phyloP scores from a whole-genome alignment of 495 filamentous ascomycete genomes.

The Daldinia bambusicola region DNA sequence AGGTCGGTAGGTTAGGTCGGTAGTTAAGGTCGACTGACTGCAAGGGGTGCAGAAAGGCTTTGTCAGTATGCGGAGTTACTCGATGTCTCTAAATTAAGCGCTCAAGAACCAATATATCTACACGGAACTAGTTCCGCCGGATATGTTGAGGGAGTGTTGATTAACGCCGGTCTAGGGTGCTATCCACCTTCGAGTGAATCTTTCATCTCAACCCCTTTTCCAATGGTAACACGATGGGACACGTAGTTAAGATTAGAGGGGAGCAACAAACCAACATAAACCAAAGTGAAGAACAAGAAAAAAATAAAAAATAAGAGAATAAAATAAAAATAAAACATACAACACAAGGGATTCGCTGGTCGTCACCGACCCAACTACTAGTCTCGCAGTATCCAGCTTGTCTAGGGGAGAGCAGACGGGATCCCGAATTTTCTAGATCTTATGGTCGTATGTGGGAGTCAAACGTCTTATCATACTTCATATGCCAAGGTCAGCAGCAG shows the following conservation, averaged over 20 bases:
- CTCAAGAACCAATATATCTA: not conserved
- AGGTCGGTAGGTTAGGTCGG: too few relatives aligned
- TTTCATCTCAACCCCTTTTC: not conserved
- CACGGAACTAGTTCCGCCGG: not conserved
- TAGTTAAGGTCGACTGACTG: not conserved
- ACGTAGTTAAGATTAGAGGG: too few relatives aligned
- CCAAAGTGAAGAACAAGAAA: too few relatives aligned
- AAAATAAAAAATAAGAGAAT: too few relatives aligned
- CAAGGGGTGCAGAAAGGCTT: not conserved
- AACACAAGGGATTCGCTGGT: slow-evolving; percentile 49
- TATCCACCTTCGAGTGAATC: not conserved
- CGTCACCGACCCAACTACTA: slow-evolving; percentile 63
- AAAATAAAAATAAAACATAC: not conserved
- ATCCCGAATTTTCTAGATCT: slow-evolving; percentile 55
- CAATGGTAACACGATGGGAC: not conserved
- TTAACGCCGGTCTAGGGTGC: not conserved
- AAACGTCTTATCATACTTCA: too few relatives aligned
- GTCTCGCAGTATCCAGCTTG: slow-evolving; percentile 52
- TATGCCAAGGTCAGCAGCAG: too few relatives aligned
- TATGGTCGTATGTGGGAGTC: not conserved
- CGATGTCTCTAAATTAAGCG: not conserved
- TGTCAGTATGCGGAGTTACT: not conserved
- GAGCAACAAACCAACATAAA: too few relatives aligned
- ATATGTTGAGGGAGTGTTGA: not conserved
- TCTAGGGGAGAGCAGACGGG: slow-evolving; percentile 62